Base-by-base conservation (phyloP, 1,284 basidiomycete genomes). In the Neolentinus lepideus region DNA sequence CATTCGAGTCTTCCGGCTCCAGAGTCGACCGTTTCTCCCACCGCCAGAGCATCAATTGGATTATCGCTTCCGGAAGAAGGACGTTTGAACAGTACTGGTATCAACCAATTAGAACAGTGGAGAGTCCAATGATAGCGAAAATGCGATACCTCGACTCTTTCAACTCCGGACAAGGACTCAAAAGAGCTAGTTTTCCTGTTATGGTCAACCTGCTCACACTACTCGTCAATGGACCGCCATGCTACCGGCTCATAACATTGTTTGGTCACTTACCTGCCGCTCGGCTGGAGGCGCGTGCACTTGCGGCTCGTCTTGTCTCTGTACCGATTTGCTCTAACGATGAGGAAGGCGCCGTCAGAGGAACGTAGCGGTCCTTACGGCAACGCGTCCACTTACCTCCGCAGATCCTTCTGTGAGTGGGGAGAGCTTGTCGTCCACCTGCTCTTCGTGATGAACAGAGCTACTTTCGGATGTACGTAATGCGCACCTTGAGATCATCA, bases 31-130 rank as follows among this genome's bases (percentile, higher is more conserved):
- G 84, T 33, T 76, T 67, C 1, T 83, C 85, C 14, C 70, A 70
- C 16, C 85, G 79, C 85, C 87, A 89, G 14, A 89, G 68, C 6
- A 88, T 70, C 16, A 90, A 72, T 63, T 90, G 88, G 45, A 84
- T 71, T 36, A 87, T 72, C 1, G 83, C 76, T 67, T 88, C 86
- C 2, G 81, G 84, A 9, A 88, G 72, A 11, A 90, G 77, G 24
- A 90, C 76, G 58, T 85, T 81, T 26, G 79, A 69, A 64, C 84
- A 88, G 61, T 89, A 90, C 86, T 90, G 31, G 35, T 33, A 10
- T 16, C 29, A 31, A 12, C 29, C 29, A 31, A 12, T 31, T 6
- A 31, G 29, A 31, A 31, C 21, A 9, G 6, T 43, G 38, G 38
- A 31, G 29, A 12, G 29, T 12, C 29, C 29, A 51, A n/a, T 19